A percentile compares a stretch with the other conserved stretches of the same genome.
Conservation (phyloP, 306 rosid genomes). For the Vicia villosa region DNA sequence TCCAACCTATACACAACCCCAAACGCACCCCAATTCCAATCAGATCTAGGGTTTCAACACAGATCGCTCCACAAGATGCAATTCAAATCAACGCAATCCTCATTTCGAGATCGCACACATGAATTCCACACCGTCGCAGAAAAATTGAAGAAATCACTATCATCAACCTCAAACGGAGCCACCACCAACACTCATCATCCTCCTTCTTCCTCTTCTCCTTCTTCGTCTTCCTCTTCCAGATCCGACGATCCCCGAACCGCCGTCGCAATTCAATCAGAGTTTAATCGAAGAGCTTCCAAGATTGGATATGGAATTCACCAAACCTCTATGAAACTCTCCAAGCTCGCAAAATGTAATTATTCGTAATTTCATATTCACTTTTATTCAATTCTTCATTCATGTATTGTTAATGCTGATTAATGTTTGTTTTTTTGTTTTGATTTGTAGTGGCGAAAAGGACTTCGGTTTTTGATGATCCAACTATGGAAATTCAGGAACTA, state of each 20-base stretch:
- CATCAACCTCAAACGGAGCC: slow-evolving; percentile 53
- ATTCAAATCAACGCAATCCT: slow-evolving; percentile 67
- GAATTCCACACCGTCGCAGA: slow-evolving; percentile 77
- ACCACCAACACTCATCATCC: slow-evolving; percentile 3
- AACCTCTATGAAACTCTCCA: slow-evolving; percentile 91
- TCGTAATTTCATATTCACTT: slow-evolving; percentile 26
- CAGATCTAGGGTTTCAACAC: slow-evolving; percentile 35
- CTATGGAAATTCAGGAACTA: slow-evolving; percentile 90
- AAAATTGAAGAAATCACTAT: slow-evolving; percentile 69
- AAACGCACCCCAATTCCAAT: background rate
- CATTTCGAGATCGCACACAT: slow-evolving; percentile 80
- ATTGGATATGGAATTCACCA: slow-evolving; percentile 90
- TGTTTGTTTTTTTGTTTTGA: slow-evolving; percentile 7
- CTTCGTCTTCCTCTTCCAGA: slow-evolving; percentile 40
- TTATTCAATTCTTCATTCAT: background rate
- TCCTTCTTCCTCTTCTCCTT: background rate
- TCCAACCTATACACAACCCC: background rate
- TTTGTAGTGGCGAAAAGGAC: slow-evolving; percentile 92
- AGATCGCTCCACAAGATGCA: slow-evolving; percentile 39
- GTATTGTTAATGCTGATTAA: background rate
- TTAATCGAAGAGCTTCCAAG: slow-evolving; percentile 84
- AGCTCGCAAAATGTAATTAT: slow-evolving; percentile 76
- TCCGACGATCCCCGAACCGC: slow-evolving; percentile 76
- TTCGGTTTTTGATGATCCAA: slow-evolving; percentile 88
- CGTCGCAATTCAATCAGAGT: slow-evolving; percentile 73